Conservation (phyloP, 306 rosid species). For the Quercus robur region DNA sequence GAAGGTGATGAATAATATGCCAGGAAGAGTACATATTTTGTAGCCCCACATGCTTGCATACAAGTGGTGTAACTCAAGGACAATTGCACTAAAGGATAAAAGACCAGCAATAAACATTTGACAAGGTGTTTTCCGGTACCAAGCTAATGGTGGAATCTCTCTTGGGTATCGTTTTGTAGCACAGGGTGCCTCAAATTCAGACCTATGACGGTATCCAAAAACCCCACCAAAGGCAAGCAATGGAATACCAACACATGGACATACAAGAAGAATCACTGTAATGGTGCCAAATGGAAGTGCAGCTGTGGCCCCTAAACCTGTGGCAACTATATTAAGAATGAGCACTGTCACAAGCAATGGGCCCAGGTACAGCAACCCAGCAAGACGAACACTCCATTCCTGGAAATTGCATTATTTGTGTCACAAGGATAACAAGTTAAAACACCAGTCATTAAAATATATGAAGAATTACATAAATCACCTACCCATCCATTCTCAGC, state of each 20-base stretch:
- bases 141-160: slow-evolving; percentile 64
- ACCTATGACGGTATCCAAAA: slow-evolving; percentile 52
- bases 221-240: slow-evolving; percentile 88
- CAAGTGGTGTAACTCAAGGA: slow-evolving; percentile 63
- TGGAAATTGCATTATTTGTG: slow-evolving; percentile 33
- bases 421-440: slow-evolving; percentile 6
- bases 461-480: neutral
- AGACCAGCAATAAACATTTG: slow-evolving; percentile 85
- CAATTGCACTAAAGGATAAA: slow-evolving; percentile 67
- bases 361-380: slow-evolving; percentile 68
- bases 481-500: slow-evolving; percentile 75
- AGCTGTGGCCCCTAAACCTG: slow-evolving; percentile 57
- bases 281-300: slow-evolving; percentile 80
- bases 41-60: slow-evolving; percentile 82
- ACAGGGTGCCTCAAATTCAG: slow-evolving; percentile 60
- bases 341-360: slow-evolving; percentile 58
- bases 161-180: slow-evolving; percentile 53
- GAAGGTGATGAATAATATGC: slow-evolving; percentile 58
- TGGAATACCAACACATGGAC: slow-evolving; percentile 54
- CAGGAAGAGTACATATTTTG: slow-evolving; percentile 72
- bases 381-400: slow-evolving; percentile 65
- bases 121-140: slow-evolving; percentile 75
- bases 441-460: neutral
- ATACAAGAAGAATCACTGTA: slow-evolving; percentile 49
- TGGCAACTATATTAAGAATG: slow-evolving; percentile 63